Evolutionary conservation across 345 rosid species (phyloP), one percentile per base, ranked within the genome.

Genomic region (Lepidium didymum): DNA sequence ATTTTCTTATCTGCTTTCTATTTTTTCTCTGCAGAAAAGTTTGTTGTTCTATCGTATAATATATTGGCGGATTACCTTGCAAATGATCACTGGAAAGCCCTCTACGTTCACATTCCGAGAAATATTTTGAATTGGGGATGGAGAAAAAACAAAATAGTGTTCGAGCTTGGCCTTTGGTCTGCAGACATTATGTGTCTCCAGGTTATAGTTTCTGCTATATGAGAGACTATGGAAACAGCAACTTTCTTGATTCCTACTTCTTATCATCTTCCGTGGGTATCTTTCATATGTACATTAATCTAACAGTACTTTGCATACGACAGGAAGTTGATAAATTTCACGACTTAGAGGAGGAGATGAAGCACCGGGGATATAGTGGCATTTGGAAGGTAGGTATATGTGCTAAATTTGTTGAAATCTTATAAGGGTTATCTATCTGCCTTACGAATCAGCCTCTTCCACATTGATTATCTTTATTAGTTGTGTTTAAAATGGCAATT

Each of bases 151-250:
- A 85, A 66, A 62, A 62, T 94, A 53, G 75, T 89, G 43, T 87
- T 88, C 64, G 97, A 94, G 87, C 92, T 93, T 64, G 84, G 88
- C 43, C 70, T 90, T 9, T 90, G 98, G 98, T 86, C 92, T 21
- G 86, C 98, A 11, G 98, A 93, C 77, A 87, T 93, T 68, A 79
- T 93, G 94, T 93, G 98, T 82, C 82, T 93, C 56, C 98, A 93
- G 94, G 97, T 93, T 66, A 56, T 56, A 51, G 8, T 34, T 61
- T 62, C 33, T 67, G 40, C 62, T 38, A 11, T 47, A 6, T 16
- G 44, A 29, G 56, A 2, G 11, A 34, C 54, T 55, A 16, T 6
- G 23, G 19, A 45, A 62, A 14, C 46, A 6, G 1, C 1, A 21
- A 50, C 14, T 33, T 35, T 44, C 12, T 57, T 13, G 9, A 12